Evolutionary conservation across 208 protist species (phyloP).

Genomic region (Leishmania braziliensis): DNA sequence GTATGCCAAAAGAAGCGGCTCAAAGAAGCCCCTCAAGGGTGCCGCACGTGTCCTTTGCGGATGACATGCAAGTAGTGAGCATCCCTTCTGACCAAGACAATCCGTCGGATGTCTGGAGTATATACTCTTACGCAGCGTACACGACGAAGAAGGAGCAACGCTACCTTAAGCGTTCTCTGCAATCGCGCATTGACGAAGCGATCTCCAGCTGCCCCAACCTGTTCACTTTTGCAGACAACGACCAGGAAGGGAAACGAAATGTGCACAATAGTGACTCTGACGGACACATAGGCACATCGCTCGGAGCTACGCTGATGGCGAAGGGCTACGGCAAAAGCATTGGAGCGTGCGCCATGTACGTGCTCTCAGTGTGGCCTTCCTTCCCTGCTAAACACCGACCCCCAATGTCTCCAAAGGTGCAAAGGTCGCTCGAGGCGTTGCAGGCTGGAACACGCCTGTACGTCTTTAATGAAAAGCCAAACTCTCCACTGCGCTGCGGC

Average conservation of each 20-base stretch:
- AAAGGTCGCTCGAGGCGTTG: constrained; percentile 35
- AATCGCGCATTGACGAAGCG: constrained; percentile 20
- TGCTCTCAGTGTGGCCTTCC: constrained; percentile 58
- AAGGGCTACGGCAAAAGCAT: constrained; percentile 35
- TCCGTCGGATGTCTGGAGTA: constrained; percentile 46
- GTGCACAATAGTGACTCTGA: too few species aligned
- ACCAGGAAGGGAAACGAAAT: not conserved
- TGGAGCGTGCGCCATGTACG: constrained; percentile 34
- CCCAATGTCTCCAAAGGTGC: constrained; percentile 31
- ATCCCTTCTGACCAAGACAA: constrained; percentile 49
- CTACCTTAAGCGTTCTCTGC: constrained; percentile 26
- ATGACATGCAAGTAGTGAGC: constrained; percentile 8
- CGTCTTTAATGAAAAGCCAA: constrained; percentile 50
- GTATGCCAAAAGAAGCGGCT: not conserved
- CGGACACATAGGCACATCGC: constrained; percentile 3
- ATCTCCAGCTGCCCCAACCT: constrained; percentile 20
- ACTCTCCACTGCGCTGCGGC: constrained; percentile 36
- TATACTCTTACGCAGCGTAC: constrained; percentile 58
- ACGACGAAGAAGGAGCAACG: constrained; percentile 48
- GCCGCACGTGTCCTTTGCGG: constrained; percentile 2
- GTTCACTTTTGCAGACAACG: constrained; percentile 7
- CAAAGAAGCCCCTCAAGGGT: not conserved
- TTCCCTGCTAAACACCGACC: constrained; percentile 36
- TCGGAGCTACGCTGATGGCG: constrained; percentile 3
- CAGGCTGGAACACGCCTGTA: constrained; percentile 42